Evolutionary conservation across 2,329 filamentous ascomycete genomes (phyloP), one percentile per base, ranked within the genome.

Genomic region (Fusarium decemcellulare): DNA sequence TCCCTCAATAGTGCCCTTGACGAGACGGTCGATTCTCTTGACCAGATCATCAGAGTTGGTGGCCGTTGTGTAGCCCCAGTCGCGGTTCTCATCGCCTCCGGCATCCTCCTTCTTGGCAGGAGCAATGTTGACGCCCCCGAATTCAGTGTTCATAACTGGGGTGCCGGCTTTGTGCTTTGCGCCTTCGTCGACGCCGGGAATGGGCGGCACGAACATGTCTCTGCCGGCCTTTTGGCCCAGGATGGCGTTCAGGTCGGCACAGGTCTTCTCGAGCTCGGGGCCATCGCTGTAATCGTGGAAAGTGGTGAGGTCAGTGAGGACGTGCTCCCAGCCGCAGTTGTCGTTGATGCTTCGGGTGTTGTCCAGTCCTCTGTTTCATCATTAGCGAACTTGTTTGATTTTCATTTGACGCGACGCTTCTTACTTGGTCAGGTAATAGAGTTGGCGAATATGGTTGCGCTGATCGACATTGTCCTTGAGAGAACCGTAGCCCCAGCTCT

Each of bases 321-420:
- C 89, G 67, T 92, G 90, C 73, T 92, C 89, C 90, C 90, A 92
- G 36, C 90, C 90, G 68, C 90, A 92, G 77, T 92, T 92, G 76
- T 92, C 90, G 72, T 92, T 92, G 73, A 92, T 84, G 15, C 89
- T 89, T 7, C 90, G 81, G 0, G 87, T 91, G 2, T 87, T 83
- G 67, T 92, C 90, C 2, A 92, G 82, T 0, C 84, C 83, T 58
- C 79, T 81, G 44, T 7, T 12, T 8, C 15, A 4, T 16, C 8
- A 47, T 75, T 27, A 72, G 67, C 30, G 27, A 23, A 46, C 30
- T 42, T n/a, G 2, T 42, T 34, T 34, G 32, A 9, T n/a, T 72
- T 81, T 81, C 48, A 27, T 27, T 15, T 18, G 5, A 2, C 2
- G 2, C 1, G 0, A 2, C 1, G 2, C 2, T 8, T 9, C 81